Conservation (phyloP, 1,139 yeast genomes). For the Yamadazyma aaseri region DNA sequence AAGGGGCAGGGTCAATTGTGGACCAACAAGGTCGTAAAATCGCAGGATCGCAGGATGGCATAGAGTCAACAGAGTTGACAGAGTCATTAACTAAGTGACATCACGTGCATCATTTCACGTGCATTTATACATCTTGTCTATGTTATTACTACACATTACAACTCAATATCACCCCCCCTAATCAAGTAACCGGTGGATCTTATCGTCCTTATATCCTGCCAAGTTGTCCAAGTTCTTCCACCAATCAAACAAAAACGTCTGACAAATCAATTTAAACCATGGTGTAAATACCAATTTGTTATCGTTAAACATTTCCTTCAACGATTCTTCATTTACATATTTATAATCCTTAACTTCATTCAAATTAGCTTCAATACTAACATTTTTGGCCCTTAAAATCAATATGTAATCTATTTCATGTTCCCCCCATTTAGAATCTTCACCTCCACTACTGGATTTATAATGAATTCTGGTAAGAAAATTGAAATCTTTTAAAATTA, state of each 20-base stretch:
- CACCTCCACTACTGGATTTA: slow-evolving; percentile 63
- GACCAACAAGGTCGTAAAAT: too few species aligned
- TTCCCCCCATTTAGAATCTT: slow-evolving; percentile 89
- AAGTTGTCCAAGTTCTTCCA: slow-evolving; percentile 74
- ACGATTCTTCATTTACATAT: slow-evolving; percentile 68
- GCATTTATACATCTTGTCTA: too few species aligned
- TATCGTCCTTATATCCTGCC: slow-evolving; percentile 43
- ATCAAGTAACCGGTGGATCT: slow-evolving; percentile 41
- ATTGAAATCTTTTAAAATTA: slow-evolving; percentile 69
- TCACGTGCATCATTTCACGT: too few species aligned
- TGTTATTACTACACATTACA: too few species aligned
- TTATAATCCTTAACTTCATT: slow-evolving; percentile 84
- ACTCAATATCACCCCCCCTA: too few species aligned
- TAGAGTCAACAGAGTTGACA: too few species aligned
- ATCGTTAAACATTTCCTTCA: slow-evolving; percentile 76
- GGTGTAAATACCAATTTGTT: slow-evolving; percentile 75
- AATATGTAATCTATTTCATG: slow-evolving; percentile 96
- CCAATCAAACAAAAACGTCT: slow-evolving; percentile 88
- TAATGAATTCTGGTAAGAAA: slow-evolving; percentile 93
- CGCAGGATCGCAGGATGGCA: too few species aligned
- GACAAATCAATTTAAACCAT: slow-evolving; percentile 96
- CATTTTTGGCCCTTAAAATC: slow-evolving; percentile 65
- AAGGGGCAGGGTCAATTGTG: too few species aligned
- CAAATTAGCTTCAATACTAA: slow-evolving; percentile 52
- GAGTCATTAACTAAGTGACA: too few species aligned